Evolutionary conservation across 352 stramenopile genomes (phyloP), one percentile per base, ranked within the genome.

Genomic region (Phytophthora sansomeana): DNA sequence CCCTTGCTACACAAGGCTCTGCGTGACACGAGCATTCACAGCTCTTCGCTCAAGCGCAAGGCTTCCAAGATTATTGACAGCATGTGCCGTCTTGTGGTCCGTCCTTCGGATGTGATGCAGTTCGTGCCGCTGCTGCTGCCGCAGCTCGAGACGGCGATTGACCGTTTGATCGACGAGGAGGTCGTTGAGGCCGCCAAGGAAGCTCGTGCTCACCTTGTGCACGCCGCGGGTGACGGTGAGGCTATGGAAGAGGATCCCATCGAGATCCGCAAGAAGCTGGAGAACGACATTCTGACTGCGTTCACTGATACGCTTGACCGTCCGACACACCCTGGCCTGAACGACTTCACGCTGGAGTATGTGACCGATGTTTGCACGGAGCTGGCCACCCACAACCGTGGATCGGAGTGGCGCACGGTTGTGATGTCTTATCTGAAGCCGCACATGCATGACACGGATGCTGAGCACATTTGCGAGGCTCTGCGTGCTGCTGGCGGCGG

Each of bases 51-150:
- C 33, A 97, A 98, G 76, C 86, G 93, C 39, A 92, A 96, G 72
- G 92, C 88, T 13, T 94, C 90, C 54, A 83, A 93, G 63, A 96
- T 98, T 53, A 98, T 98, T 70, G 91, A 97, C 68, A 97, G 93
- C 69, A 98, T 98, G 93, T 96, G 85, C 44, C 88, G 87, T 51
- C 77, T 98, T 9, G 91, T 98, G 24, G 79, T 87, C 54, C 81
- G 76, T 38, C 91, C 92, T 26, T 91, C 87, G 33, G 92, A 96
- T 35, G 92, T 98, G 58, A 91, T 93, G 54, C 91, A 89, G 35
- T 98, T 98, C 67, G 87, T 97, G 39, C 87, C 89, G n/a, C 72
- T 98, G 42, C 74, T 98, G 41, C 80, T 98, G 19, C 95, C 95
- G 7, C 91, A 97, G 72, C 77, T 98, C 10, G 93, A 98, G 50